Evolutionary conservation across 2,329 filamentous ascomycete species (phyloP).

Genomic region (Aspergillus candidus): DNA sequence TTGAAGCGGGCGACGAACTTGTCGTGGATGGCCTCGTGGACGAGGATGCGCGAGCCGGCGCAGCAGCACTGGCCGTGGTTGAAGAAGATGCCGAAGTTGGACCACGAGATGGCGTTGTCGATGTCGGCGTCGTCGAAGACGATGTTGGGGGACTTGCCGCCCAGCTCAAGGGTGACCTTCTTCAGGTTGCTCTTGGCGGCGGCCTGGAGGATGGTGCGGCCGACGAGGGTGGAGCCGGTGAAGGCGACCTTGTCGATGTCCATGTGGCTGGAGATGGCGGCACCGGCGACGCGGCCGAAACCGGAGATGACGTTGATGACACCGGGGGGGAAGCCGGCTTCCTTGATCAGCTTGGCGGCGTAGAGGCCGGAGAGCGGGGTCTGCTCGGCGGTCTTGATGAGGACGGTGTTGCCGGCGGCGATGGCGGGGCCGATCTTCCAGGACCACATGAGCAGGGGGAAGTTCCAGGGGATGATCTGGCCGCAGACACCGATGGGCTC

Average conservation of each 20-base stretch:
- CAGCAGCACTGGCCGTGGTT: conserved; percentile 24
- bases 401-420: conserved; percentile 55
- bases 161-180: conserved; percentile 52
- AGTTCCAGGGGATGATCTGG: conserved; percentile 89
- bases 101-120: conserved; percentile 22
- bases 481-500: conserved; percentile 78
- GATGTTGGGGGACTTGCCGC: conserved; percentile 24
- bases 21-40: conserved; percentile 22
- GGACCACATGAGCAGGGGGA: conserved; percentile 73
- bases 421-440: conserved; percentile 79
- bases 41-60: conserved; percentile 20
- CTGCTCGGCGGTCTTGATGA: conserved; percentile 62
- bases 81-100: conserved; percentile 24
- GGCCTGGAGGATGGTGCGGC: conserved; percentile 56
- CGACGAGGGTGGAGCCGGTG: conserved; percentile 56
- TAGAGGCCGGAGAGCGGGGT: conserved; percentile 62
- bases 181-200: conserved; percentile 59
- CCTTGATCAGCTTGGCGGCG: conserved; percentile 49
- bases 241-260: conserved; percentile 61
- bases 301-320: conserved; percentile 63
- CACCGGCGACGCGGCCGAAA: conserved; percentile 71
- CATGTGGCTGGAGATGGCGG: conserved; percentile 58
- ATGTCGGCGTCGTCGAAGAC: conserved; percentile 23
- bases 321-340: conserved; percentile 57
- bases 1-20: conserved; percentile 68